Base-by-base conservation (phyloP, 257 asterid species). In the Ilex aquifolium region DNA sequence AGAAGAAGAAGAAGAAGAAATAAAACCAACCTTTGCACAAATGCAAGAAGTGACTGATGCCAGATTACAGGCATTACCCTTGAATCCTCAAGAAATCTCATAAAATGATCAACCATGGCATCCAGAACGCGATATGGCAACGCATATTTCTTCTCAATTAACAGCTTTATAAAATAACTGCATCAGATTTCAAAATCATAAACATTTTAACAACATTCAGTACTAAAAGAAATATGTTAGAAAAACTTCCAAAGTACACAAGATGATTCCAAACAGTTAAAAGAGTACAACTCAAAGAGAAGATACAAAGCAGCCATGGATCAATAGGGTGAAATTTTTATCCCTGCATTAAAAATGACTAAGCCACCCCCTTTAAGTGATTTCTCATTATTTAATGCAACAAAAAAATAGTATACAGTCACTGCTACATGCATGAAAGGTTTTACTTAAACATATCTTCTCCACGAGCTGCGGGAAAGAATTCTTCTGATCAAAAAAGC, bases 41-140 rank as follows among this genome's bases (percentile, higher is more conserved):
- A 87, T 69, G 95, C 96, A 65, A 93, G 97, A 66, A 93, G 96
- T 49, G 97, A 93, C 70, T 83, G 96, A 69, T 93, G 99, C 97
- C 99, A 93, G 69, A 93, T 90, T 65, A 90, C 97, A 56, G 97
- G 99, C 99, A 93, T 93, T 76, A 76, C 68, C 67, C 95, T 85
- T 13, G 91, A 70, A 36, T 92, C 97, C 9, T 81, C 88, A 14
- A 66, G 69, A 80, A 85, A 90, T 74, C 44, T 85, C 99, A 87
- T 80, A 71, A 90, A 93, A 74, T 93, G 99, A 69, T 81, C 83
- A 57, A 85, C 95, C 88, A 93, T 76, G 13, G 96, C 95, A 77
- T 93, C 97, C 51, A 93, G 86, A 10, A 90, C 99, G 61, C 96
- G 96, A 74, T 90, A 93, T 42, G 99, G 96, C 84, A 93, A 77